A percentile compares a stretch with the other conserved stretches of the same genome.
Evolutionary conservation across 805 yeast species (phyloP).

Genomic region (Suhomyces emberorum): DNA sequence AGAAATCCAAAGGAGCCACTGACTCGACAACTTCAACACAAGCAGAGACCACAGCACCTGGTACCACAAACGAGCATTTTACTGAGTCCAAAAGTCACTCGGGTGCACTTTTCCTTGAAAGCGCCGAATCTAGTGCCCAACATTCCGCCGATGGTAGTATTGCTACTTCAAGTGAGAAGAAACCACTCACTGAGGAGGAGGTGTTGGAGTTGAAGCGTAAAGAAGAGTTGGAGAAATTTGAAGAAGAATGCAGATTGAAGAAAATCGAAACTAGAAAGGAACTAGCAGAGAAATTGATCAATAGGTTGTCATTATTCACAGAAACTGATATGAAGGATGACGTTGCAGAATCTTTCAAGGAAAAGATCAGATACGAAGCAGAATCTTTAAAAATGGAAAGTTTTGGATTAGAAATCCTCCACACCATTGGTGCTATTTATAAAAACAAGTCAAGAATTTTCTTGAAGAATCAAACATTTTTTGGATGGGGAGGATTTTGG

Average conservation of each 20-base stretch:
- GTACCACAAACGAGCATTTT: not conserved
- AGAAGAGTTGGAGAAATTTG: constrained; percentile 60
- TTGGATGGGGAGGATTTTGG: constrained; percentile 68
- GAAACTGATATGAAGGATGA: constrained; percentile 45
- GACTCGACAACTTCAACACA: constrained; percentile 3
- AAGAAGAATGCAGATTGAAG: constrained; percentile 70
- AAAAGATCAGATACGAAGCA: constrained; percentile 74
- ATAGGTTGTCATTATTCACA: constrained; percentile 41
- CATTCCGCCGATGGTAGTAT: not conserved
- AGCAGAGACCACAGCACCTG: constrained; percentile 2
- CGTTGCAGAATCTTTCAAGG: constrained; percentile 49
- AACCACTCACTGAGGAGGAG: constrained; percentile 33
- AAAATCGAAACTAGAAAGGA: constrained; percentile 63
- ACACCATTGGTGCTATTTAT: constrained; percentile 69
- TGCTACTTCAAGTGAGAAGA: constrained; percentile 16
- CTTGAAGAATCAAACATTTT: constrained; percentile 58
- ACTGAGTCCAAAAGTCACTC: too few species aligned
- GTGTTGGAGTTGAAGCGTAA: constrained; percentile 44
- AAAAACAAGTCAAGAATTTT: constrained; percentile 61
- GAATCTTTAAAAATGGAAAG: constrained; percentile 79
- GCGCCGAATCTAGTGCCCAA: not conserved
- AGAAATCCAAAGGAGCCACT: constrained; percentile 7
- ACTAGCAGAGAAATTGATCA: constrained; percentile 54
- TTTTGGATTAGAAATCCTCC: constrained; percentile 79
- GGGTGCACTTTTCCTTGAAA: constrained; percentile 14